phyloP scores from a whole-genome alignment of 2,329 filamentous ascomycete species.

The Epichloe brachyelytri region DNA sequence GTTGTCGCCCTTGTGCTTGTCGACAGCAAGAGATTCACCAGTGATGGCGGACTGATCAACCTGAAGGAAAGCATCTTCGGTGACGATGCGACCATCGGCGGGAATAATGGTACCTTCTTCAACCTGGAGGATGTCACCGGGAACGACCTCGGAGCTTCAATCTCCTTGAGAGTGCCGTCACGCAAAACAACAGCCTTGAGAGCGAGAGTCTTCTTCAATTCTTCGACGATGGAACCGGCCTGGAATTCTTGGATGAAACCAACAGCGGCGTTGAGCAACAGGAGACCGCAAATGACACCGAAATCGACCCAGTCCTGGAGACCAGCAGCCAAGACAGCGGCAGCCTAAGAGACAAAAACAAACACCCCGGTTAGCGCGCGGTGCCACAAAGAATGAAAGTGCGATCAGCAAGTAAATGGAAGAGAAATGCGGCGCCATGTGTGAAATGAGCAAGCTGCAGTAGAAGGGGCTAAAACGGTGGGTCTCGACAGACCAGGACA shows the following conservation, averaged over 20 bases:
- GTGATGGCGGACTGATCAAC: conserved; percentile 89
- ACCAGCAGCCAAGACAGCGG: conserved; percentile 69
- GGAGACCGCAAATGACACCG: conserved; percentile 74
- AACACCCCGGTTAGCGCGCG: conserved; percentile 14
- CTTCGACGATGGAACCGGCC: conserved; percentile 80
- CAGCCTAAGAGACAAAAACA: conserved; percentile 34
- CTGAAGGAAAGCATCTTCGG: conserved; percentile 73
- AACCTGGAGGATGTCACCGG: conserved; percentile 79
- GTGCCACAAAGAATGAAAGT: not conserved
- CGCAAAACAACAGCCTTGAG: conserved; percentile 80
- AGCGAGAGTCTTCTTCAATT: conserved; percentile 80
- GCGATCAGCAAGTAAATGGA: not conserved
- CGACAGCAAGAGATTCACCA: conserved; percentile 80
- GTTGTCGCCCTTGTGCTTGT: conserved; percentile 71
- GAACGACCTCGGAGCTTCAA: conserved; percentile 74
- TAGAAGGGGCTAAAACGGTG: not conserved
- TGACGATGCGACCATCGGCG: conserved; percentile 76
- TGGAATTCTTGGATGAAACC: conserved; percentile 86
- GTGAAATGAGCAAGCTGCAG: not conserved
- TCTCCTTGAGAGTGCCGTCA: conserved; percentile 61
- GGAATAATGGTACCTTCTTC: conserved; percentile 87
- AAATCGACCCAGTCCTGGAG: conserved; percentile 87
- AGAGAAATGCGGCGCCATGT: not conserved
- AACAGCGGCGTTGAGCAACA: conserved; percentile 73
- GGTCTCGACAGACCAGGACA: not conserved